phyloP scores from a whole-genome alignment of 768 basidiomycete genomes.

The Leccinellum albellum region DNA sequence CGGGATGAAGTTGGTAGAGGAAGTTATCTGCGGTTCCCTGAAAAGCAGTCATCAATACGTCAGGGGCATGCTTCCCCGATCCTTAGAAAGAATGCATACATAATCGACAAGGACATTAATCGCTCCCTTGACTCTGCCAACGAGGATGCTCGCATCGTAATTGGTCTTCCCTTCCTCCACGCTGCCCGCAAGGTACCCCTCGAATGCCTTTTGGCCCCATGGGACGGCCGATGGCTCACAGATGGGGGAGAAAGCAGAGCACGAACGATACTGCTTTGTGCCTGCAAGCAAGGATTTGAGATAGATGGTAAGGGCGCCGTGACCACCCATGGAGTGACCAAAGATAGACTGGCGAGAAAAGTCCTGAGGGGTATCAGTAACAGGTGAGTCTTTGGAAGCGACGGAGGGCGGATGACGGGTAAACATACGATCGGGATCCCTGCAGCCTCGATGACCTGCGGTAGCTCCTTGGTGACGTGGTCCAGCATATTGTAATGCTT shows the following conservation, averaged over 20 bases:
- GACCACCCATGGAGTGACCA: conserved; percentile 98
- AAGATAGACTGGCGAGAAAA: conserved; percentile 80
- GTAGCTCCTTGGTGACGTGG: conserved; percentile 81
- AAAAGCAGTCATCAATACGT: background rate
- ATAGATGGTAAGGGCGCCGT: conserved; percentile 90
- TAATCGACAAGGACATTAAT: conserved; percentile 86
- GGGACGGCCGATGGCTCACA: conserved; percentile 81
- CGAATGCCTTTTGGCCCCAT: conserved; percentile 93
- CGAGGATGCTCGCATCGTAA: conserved; percentile 86
- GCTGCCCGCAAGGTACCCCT: conserved; percentile 76
- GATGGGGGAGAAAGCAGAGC: conserved; percentile 84
- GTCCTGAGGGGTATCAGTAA: too few species aligned
- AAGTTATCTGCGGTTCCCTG: conserved; percentile 83
- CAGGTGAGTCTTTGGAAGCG: background rate
- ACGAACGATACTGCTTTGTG: conserved; percentile 72
- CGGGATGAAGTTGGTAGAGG: conserved; percentile 84
- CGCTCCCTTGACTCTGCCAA: conserved; percentile 56
- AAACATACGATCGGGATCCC: conserved; percentile 71
- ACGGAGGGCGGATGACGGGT: background rate
- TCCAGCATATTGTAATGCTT: conserved; percentile 88
- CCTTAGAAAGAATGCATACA: conserved; percentile 39
- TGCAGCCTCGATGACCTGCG: conserved; percentile 67
- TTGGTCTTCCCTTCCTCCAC: conserved; percentile 64
- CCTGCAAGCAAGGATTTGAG: conserved; percentile 56
- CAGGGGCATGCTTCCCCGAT: background rate